phyloP scores from a whole-genome alignment of 495 filamentous ascomycete species.

The Podospora appendiculata region DNA sequence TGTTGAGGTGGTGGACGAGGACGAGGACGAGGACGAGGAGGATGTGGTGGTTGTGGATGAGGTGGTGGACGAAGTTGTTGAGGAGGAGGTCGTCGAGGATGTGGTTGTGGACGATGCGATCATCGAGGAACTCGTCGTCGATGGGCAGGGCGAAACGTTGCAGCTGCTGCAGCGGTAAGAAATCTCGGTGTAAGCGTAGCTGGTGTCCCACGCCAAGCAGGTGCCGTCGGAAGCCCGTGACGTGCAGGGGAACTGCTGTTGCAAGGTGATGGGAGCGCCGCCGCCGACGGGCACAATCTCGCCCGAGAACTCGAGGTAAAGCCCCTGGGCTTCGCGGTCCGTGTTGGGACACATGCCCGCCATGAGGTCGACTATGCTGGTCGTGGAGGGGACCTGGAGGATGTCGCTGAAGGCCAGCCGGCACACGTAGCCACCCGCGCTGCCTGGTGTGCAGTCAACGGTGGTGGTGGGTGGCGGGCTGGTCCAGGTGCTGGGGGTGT shows the following conservation, averaged over 20 bases:
- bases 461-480: neutral
- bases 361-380: neutral
- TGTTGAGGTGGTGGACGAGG: neutral
- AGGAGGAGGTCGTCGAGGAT: neutral
- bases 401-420: conserved; percentile 10
- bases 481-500: neutral
- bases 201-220: conserved; percentile 4
- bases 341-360: conserved; percentile 9
- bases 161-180: conserved; percentile 8
- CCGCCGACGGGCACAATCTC: neutral
- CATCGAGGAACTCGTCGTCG: too few species aligned
- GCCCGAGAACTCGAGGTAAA: conserved; percentile 7
- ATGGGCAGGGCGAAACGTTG: neutral
- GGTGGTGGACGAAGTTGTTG: too few species aligned
- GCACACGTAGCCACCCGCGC: neutral
- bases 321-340: conserved; percentile 1
- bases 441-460: conserved; percentile 1
- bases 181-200: neutral
- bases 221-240: neutral
- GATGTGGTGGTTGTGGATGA: neutral
- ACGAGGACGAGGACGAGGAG: neutral
- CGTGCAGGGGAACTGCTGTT: conserved; percentile 2
- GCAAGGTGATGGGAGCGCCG: neutral
- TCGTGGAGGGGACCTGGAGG: neutral
- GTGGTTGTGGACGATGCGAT: neutral